phyloP scores from a whole-genome alignment of 768 basidiomycete species.

The Phanerochaete carnosa region DNA sequence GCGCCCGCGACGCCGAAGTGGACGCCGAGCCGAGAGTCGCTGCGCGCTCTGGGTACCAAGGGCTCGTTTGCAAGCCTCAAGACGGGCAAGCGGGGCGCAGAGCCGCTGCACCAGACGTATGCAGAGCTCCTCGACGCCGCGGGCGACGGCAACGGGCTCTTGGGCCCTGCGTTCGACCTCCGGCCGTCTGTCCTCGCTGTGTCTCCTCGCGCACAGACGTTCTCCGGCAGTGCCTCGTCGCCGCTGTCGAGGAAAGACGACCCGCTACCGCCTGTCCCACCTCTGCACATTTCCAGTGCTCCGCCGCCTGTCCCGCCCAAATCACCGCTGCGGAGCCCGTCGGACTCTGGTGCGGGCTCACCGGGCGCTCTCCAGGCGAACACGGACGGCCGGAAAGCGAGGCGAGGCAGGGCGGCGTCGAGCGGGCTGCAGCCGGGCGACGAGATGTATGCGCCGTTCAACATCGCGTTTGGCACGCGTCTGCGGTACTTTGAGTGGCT shows the following conservation, averaged over 20 bases:
- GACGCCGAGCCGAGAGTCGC: slow-evolving; percentile 1
- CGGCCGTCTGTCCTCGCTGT: not conserved
- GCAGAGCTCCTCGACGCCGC: not conserved
- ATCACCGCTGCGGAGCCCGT: not conserved
- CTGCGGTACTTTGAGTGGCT: slow-evolving; percentile 68
- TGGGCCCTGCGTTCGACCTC: slow-evolving; percentile 13
- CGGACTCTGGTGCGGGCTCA: not conserved
- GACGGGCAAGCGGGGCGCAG: not conserved
- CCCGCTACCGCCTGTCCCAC: not conserved
- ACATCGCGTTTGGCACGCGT: slow-evolving; percentile 58
- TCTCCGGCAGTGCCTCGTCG: not conserved
- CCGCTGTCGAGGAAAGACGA: not conserved
- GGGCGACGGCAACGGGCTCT: not conserved
- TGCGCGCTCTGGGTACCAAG: not conserved
- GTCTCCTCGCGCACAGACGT: slow-evolving; percentile 7
- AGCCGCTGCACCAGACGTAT: not conserved
- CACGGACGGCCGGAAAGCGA: not conserved
- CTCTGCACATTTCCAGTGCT: too few species aligned
- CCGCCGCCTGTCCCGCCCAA: slow-evolving; percentile 7
- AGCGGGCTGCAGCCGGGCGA: not conserved
- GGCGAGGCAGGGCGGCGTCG: not conserved
- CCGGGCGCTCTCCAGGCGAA: not conserved
- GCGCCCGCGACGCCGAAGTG: not conserved
- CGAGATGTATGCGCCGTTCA: slow-evolving; percentile 63
- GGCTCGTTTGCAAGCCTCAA: not conserved